phyloP scores from a whole-genome alignment of 176 grass and related monocot species.

The Neostapfia colusana region DNA sequence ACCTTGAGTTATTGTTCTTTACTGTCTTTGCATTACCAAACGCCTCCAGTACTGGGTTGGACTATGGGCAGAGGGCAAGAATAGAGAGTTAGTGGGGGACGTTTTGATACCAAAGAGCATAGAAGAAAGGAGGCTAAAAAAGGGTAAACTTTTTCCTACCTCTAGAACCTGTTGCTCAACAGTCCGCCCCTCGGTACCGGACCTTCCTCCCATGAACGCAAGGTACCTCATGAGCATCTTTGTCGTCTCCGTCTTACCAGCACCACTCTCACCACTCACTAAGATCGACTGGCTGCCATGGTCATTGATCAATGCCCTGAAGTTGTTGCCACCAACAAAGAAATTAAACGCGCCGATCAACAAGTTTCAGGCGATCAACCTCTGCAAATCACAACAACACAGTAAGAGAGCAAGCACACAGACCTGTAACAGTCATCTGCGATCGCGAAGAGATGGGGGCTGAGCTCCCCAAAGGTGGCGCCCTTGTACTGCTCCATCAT shows the following conservation, averaged over 20 bases:
- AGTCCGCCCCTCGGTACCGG: slow-evolving; percentile 76
- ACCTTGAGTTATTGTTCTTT: slow-evolving; percentile 98
- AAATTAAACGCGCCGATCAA: background rate
- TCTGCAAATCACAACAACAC: background rate
- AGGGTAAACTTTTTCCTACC: slow-evolving; percentile 35
- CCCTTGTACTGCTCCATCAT: slow-evolving; percentile 99
- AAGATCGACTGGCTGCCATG: slow-evolving; percentile 88
- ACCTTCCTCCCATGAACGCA: slow-evolving; percentile 93
- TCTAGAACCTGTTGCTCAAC: slow-evolving; percentile 94
- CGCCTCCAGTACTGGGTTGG: slow-evolving; percentile 95
- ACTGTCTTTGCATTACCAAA: slow-evolving; percentile 94
- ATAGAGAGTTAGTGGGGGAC: slow-evolving; percentile 15
- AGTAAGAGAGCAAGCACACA: background rate
- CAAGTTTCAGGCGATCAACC: background rate
- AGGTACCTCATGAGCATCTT: slow-evolving; percentile 99
- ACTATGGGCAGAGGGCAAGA: slow-evolving; percentile 43
- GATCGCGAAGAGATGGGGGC: slow-evolving; percentile 81
- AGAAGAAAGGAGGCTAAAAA: background rate
- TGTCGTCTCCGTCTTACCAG: slow-evolving; percentile 94
- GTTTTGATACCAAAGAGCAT: background rate
- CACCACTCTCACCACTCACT: slow-evolving; percentile 96
- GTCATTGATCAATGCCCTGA: slow-evolving; percentile 84
- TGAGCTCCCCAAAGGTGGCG: slow-evolving; percentile 80
- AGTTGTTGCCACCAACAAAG: background rate
- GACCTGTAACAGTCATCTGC: slow-evolving; percentile 90